These are phyloP conservation scores for Asterella californica DNA, from an alignment of 225 moss, liverwort and hornwort genomes.

Conservation along the genomic window DNA sequence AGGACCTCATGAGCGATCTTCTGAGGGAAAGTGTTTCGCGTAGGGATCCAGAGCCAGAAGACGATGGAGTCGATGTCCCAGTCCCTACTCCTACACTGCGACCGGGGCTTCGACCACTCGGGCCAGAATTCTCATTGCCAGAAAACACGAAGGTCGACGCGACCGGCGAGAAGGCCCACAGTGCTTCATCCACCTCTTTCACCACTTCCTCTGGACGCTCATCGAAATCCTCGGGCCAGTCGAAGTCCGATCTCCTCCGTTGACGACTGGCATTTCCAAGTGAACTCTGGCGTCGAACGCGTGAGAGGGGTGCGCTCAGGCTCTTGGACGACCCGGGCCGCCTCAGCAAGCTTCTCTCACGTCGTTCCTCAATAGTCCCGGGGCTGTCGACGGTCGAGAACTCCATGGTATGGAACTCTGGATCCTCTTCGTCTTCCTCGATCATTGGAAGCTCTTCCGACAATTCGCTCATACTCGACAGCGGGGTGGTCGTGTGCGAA, in stretches of 20 bases:
- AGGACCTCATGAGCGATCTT: conserved; percentile 20
- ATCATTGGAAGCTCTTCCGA: conserved; percentile 41
- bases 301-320: conserved; percentile 32
- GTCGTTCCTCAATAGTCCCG: conserved; percentile 24
- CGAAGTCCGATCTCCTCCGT: conserved; percentile 45
- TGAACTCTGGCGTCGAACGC: conserved; percentile 30
- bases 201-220: conserved; percentile 48
- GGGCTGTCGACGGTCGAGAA: conserved; percentile 33
- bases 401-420: conserved; percentile 41
- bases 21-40: conserved; percentile 25
- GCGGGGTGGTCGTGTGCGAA: background rate
- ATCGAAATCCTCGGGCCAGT: conserved; percentile 46
- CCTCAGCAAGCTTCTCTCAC: conserved; percentile 25
- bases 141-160: conserved; percentile 40
- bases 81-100: background rate
- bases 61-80: conserved; percentile 20
- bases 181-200: conserved; percentile 47
- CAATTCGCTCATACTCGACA: conserved; percentile 15
- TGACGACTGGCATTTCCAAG: conserved; percentile 27
- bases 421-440: conserved; percentile 42
- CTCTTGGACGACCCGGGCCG: conserved; percentile 32
- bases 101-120: conserved; percentile 6
- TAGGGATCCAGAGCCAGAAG: conserved; percentile 20
- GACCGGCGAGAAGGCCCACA: conserved; percentile 49
- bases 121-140: conserved; percentile 26